phyloP scores from a whole-genome alignment of 495 filamentous ascomycete genomes.

The Amniculicola lignicola region DNA sequence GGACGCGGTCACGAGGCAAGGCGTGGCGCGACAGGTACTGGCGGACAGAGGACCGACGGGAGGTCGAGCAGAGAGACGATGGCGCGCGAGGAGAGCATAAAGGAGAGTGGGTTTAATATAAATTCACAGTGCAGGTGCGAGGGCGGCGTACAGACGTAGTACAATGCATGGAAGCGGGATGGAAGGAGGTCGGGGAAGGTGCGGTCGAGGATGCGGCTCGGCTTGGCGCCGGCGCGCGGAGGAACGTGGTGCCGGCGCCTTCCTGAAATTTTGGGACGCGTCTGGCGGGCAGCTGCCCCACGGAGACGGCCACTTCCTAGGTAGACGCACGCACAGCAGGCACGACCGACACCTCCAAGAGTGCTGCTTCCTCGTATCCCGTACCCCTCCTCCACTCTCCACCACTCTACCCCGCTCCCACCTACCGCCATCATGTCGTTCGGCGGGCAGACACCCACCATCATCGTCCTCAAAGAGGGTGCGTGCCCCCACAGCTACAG shows the following conservation, averaged over 20 bases:
- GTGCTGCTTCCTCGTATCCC: too few relatives aligned
- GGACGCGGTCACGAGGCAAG: conserved; percentile 20
- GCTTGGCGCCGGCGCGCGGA: not conserved
- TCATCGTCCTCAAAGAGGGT: conserved; percentile 98
- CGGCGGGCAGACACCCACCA: conserved; percentile 96
- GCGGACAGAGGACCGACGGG: conserved; percentile 2
- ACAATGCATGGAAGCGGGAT: conserved; percentile 27
- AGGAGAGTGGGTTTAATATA: conserved; percentile 15
- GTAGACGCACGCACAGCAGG: too few relatives aligned
- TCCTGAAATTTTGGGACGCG: conserved; percentile 9
- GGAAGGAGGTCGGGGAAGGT: not conserved
- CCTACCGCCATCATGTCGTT: conserved; percentile 74
- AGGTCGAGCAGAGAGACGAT: not conserved
- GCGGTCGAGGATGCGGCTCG: not conserved
- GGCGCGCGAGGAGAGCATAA: conserved; percentile 14
- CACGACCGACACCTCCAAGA: too few relatives aligned
- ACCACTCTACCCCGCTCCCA: not conserved
- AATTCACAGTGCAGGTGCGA: not conserved
- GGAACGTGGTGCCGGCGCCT: not conserved
- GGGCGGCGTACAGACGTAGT: not conserved
- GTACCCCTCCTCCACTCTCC: not conserved
- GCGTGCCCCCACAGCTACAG: conserved; percentile 38
- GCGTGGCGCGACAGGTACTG: not conserved
- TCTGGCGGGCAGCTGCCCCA: not conserved
- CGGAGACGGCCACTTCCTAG: too few relatives aligned